Percentiles rank a stretch among this genome's conserved stretches.
These are phyloP conservation scores for Xerophyta viscosa DNA, from an alignment of 106 monocot species.

Conservation along the genomic window DNA sequence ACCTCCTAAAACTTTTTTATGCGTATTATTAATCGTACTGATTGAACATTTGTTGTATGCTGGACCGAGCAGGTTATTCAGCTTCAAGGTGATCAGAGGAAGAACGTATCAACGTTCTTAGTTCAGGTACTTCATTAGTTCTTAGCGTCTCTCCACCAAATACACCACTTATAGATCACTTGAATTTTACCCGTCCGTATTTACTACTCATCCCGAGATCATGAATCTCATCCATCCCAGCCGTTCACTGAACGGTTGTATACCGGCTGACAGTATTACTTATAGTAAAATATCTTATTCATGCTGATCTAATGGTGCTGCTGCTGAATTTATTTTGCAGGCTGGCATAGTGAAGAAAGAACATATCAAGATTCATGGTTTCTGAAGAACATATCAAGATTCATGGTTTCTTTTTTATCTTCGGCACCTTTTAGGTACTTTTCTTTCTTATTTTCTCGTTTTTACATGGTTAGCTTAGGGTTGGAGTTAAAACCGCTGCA, in stretches of 20 bases:
- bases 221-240: too few species aligned
- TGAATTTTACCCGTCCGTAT: not conserved
- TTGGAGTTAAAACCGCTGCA: too few species aligned
- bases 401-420: too few species aligned
- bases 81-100: slow-evolving; percentile 43
- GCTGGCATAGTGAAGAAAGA: slow-evolving; percentile 48
- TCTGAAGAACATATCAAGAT: too few species aligned
- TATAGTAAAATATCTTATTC: not conserved
- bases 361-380: slow-evolving; percentile 39
- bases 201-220: not conserved
- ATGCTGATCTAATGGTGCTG: not conserved
- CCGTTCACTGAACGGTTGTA: not conserved
- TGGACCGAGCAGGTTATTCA: slow-evolving; percentile 46
- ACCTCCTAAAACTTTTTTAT: not conserved
- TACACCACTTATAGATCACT: not conserved
- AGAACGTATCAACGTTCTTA: slow-evolving; percentile 40
- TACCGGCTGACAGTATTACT: not conserved
- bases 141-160: not conserved
- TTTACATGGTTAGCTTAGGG: too few species aligned
- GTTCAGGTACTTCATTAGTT: slow-evolving; percentile 38
- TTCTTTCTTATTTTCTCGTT: too few species aligned
- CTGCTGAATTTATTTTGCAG: slow-evolving; percentile 2
- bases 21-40: not conserved
- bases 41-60: too few species aligned
- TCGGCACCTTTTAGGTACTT: too few species aligned